Base-by-base conservation (phyloP, 2,329 filamentous ascomycete species). In the Aspergillus texensis region DNA sequence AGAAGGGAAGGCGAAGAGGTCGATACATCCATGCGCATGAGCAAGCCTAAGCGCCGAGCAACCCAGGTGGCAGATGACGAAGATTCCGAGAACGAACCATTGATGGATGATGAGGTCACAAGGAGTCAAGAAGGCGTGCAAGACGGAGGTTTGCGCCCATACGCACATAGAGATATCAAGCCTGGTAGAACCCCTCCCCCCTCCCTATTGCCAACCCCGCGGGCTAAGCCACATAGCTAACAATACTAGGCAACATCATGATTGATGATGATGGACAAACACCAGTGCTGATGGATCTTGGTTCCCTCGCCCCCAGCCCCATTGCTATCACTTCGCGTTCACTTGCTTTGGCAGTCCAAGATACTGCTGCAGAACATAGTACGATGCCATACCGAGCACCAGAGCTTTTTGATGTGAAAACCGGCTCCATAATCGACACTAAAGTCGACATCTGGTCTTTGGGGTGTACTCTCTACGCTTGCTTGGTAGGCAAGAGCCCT, bases 321-420 rank as follows among this genome's bases (percentile, higher is more conserved):
- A 92, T 93, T 62, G 88, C 92, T 30, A 94, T 98, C 70, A 96
- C 94, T 5, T 95, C 92, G 21, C 90, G 94, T 65, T 96, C 93
- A 3, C 85, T 96, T 60, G 95, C 95, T 52, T 88, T 99, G 55
- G 92, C 94, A 59, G 91, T 96, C 41, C 95, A 98, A 80, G 95
- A 99, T 78, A 91, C 88, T 46, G 95, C 95, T 26, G 95, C 94
- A 60, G 95, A 99, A 78, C 94, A 98, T 83, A 94, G 90, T 68
- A 99, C 95, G 46, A 98, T 99, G 94, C 94, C 95, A 0, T 99
- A 99, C 81, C 93, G 95, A 64, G 95, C 95, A 1, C 95, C 95
- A 0, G 95, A 99, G 80, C 89, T 99, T 65, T 99, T 99, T 79
- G 95, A 99, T 77, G 95, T 98, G 62, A 96, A 96, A 80, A 97